These are phyloP conservation scores for Neurospora pannonica DNA, from an alignment of 495 filamentous ascomycete genomes.

Conservation along the genomic window DNA sequence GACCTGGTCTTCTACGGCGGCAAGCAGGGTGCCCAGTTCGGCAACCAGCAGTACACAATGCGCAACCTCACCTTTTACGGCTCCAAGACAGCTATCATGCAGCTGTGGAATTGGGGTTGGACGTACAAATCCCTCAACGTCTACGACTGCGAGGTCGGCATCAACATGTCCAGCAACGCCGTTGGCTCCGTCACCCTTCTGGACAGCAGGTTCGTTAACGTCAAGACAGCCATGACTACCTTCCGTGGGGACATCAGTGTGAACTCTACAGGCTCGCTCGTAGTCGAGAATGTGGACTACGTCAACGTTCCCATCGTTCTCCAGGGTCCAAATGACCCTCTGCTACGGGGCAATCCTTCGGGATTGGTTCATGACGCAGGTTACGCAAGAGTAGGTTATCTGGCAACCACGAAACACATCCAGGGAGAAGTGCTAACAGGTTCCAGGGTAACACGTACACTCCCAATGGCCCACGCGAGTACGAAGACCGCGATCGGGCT, in stretches of 20 bases:
- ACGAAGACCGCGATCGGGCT: slow-evolving; percentile 7
- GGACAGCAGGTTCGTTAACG: slow-evolving; percentile 65
- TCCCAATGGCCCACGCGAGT: slow-evolving; percentile 12
- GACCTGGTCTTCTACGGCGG: slow-evolving; percentile 69
- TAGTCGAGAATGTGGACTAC: slow-evolving; percentile 71
- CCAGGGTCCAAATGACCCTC: slow-evolving; percentile 34
- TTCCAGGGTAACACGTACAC: slow-evolving; percentile 17
- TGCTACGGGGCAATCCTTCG: slow-evolving; percentile 31
- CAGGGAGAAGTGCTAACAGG: neutral
- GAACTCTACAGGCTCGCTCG: slow-evolving; percentile 55
- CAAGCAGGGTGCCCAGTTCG: slow-evolving; percentile 48
- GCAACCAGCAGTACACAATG: slow-evolving; percentile 85
- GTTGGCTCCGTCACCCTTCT: slow-evolving; percentile 72
- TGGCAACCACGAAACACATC: neutral
- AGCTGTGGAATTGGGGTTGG: slow-evolving; percentile 91
- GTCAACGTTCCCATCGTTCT: slow-evolving; percentile 45
- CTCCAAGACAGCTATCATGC: slow-evolving; percentile 71
- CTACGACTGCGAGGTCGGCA: slow-evolving; percentile 62
- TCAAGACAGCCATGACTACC: slow-evolving; percentile 53
- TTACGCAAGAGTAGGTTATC: slow-evolving; percentile 31
- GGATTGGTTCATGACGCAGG: slow-evolving; percentile 14
- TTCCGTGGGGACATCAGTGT: slow-evolving; percentile 44
- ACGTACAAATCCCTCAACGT: slow-evolving; percentile 69
- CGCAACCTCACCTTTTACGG: slow-evolving; percentile 78
- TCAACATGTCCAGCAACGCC: slow-evolving; percentile 63